Evolutionary conservation across 495 filamentous ascomycete species (phyloP).

Genomic region (Ramalina peruviana): DNA sequence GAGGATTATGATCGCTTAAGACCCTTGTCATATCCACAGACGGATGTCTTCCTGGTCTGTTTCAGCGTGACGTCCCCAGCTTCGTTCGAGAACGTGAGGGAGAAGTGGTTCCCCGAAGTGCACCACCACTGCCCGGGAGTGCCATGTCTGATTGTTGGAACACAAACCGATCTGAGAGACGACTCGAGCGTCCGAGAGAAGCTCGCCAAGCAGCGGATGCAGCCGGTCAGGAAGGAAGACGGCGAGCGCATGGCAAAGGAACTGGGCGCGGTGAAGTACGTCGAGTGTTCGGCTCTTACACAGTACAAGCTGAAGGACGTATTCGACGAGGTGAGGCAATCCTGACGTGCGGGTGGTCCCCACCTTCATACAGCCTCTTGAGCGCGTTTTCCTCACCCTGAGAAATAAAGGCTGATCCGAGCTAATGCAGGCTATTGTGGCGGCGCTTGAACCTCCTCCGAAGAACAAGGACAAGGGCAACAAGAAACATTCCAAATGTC

Average conservation of each 20-base stretch:
- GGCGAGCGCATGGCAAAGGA: slow-evolving; percentile 95
- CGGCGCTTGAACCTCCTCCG: slow-evolving; percentile 71
- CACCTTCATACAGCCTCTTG: neutral
- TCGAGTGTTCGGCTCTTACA: slow-evolving; percentile 94
- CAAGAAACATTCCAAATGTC: slow-evolving; percentile 1
- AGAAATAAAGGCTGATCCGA: neutral
- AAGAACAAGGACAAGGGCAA: slow-evolving; percentile 42
- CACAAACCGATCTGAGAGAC: slow-evolving; percentile 90
- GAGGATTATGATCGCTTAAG: slow-evolving; percentile 98
- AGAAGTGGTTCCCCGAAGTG: slow-evolving; percentile 98
- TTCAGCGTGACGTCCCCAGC: slow-evolving; percentile 98
- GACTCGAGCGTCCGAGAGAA: slow-evolving; percentile 82
- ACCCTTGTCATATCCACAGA: slow-evolving; percentile 93
- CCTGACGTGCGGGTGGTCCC: slow-evolving; percentile 1
- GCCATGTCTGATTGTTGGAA: slow-evolving; percentile 94
- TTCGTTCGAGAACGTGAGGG: slow-evolving; percentile 96
- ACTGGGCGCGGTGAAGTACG: slow-evolving; percentile 90
- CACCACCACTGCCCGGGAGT: slow-evolving; percentile 97
- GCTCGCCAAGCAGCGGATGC: slow-evolving; percentile 88
- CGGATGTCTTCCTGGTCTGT: slow-evolving; percentile 96
- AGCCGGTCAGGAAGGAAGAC: slow-evolving; percentile 77
- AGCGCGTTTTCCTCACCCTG: neutral
- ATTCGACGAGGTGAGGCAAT: slow-evolving; percentile 76
- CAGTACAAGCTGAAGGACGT: slow-evolving; percentile 99
- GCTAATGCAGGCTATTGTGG: slow-evolving; percentile 61